Evolutionary conservation across 371 early-diverging fungal species (phyloP).

Genomic region (Rhizomucor miehei): DNA sequence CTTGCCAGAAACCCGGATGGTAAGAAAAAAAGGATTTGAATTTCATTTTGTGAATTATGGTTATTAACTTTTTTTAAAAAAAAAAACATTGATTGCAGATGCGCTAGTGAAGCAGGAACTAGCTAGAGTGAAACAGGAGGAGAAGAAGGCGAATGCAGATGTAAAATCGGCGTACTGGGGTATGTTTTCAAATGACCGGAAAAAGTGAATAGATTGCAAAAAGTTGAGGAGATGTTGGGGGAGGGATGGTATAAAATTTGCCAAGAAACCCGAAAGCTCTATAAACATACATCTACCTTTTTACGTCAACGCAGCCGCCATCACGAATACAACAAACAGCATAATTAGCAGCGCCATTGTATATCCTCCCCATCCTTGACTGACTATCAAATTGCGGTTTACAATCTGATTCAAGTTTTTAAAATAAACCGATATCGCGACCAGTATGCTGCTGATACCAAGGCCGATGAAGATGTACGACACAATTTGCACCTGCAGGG

Average conservation of each 20-base stretch:
- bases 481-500: constrained; percentile 20
- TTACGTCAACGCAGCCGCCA: constrained; percentile 27
- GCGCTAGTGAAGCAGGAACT: constrained; percentile 7
- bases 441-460: constrained; percentile 29
- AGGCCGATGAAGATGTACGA: constrained; percentile 35
- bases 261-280: too few species aligned
- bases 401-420: constrained; percentile 35
- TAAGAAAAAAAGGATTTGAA: constrained; percentile 9
- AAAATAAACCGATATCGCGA: constrained; percentile 31
- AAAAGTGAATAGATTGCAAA: too few species aligned
- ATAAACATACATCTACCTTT: too few species aligned
- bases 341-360: constrained; percentile 29
- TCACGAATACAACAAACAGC: constrained; percentile 36
- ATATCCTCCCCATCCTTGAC: constrained; percentile 42
- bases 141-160: constrained; percentile 9
- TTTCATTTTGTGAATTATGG: neutral
- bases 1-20: constrained; percentile 28
- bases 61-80: neutral
- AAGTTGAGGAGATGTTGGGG: too few species aligned
- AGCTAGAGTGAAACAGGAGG: constrained; percentile 9
- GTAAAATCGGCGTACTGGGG: constrained; percentile 12
- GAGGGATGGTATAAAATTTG: too few species aligned
- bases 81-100: constrained; percentile 4
- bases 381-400: constrained; percentile 27
- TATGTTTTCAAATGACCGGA: constrained; percentile 3